Evolutionary conservation across 169 alveolate genomes (phyloP).

Genomic region (Plasmodium billcollinsi): DNA sequence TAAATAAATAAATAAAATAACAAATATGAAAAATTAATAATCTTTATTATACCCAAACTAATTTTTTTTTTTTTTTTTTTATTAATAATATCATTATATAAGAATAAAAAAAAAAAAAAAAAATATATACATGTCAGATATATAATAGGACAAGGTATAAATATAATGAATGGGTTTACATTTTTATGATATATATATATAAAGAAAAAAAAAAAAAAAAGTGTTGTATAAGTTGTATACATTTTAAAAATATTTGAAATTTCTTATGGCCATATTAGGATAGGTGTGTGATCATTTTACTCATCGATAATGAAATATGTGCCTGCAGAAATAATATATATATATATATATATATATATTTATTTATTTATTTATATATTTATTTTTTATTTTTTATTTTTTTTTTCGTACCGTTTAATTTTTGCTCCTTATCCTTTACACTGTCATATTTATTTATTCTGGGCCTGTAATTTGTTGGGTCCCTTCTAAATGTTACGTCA

Average conservation of each 20-base stretch:
- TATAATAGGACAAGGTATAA: neutral
- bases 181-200: neutral
- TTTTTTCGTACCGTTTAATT: constrained; percentile 75
- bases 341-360: neutral
- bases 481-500: constrained; percentile 98
- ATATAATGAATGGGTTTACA: neutral
- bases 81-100: too few species aligned
- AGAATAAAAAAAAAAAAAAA: too few species aligned
- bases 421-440: constrained; percentile 99
- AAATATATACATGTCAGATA: too few species aligned
- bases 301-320: constrained; percentile 70
- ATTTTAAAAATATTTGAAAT: neutral
- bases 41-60: too few species aligned
- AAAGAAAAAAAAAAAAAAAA: constrained; percentile 2
- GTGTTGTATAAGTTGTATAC: neutral
- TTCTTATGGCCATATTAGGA: too few species aligned
- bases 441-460: constrained; percentile 98
- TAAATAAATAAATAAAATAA: too few species aligned
- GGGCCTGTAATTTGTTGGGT: constrained; percentile 99
- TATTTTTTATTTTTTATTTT: too few species aligned
- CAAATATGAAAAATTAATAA: too few species aligned
- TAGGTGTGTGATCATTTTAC: neutral
- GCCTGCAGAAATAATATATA: constrained; percentile 15
- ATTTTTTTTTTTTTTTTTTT: too few species aligned
- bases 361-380: neutral